Percentiles rank a stretch among this genome's conserved stretches.
These are phyloP conservation scores for Davidsoniella virescens DNA, from an alignment of 2,329 filamentous ascomycete genomes.

Conservation along the genomic window DNA sequence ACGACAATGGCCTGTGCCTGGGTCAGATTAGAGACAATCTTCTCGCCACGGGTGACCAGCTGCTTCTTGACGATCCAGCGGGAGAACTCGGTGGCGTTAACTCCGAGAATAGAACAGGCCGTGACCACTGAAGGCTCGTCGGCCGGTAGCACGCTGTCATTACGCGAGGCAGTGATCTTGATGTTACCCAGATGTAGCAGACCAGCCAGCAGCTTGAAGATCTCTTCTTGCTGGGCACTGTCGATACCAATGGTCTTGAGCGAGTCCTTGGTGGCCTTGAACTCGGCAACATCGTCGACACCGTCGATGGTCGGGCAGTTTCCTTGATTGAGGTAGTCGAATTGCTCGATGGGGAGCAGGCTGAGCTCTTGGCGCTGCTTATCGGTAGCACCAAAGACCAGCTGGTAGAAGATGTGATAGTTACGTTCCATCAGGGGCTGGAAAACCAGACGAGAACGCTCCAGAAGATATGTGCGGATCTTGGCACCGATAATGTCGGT, in stretches of 20 bases:
- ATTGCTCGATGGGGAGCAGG: constrained; percentile 71
- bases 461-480: constrained; percentile 88
- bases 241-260: constrained; percentile 75
- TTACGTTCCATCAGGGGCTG: constrained; percentile 95
- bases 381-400: constrained; percentile 81
- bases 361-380: constrained; percentile 65
- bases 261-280: constrained; percentile 72
- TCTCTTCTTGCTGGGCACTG: constrained; percentile 56
- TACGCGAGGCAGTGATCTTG: constrained; percentile 81
- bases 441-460: constrained; percentile 90
- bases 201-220: constrained; percentile 81
- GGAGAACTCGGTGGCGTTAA: constrained; percentile 71
- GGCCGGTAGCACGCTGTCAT: constrained; percentile 67
- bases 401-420: constrained; percentile 98
- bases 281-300: constrained; percentile 90
- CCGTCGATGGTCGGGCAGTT: constrained; percentile 81
- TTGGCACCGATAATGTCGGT: constrained; percentile 96
- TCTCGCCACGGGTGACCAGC: constrained; percentile 86
- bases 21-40: constrained; percentile 89
- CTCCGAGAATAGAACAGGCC: constrained; percentile 73
- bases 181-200: constrained; percentile 90
- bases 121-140: constrained; percentile 68
- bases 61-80: constrained; percentile 99
- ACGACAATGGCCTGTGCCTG: constrained; percentile 90
- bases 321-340: constrained; percentile 92